Evolutionary conservation across 495 filamentous ascomycete species (phyloP).

Genomic region (Hypoxylon crocopeplum): DNA sequence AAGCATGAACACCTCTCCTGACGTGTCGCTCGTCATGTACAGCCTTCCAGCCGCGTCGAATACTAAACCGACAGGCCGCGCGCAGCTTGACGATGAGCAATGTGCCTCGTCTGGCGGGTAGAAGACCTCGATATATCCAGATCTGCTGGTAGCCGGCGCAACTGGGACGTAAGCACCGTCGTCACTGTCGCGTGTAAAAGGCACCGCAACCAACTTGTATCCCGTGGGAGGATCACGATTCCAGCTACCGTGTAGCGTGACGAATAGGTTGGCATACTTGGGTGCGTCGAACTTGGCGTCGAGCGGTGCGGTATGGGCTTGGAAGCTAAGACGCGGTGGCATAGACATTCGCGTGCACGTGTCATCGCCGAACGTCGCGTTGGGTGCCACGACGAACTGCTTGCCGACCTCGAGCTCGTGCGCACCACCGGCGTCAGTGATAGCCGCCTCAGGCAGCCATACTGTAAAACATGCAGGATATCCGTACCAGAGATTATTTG

Average conservation of each 20-base stretch:
- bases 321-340: constrained; percentile 61
- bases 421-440: neutral
- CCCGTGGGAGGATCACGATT: constrained; percentile 60
- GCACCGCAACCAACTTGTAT: constrained; percentile 60
- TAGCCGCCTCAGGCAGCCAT: constrained; percentile 55
- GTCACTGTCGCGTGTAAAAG: constrained; percentile 47
- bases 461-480: constrained; percentile 73
- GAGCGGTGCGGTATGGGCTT: constrained; percentile 66
- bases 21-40: constrained; percentile 63
- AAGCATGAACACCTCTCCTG: constrained; percentile 65
- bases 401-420: constrained; percentile 40
- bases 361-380: constrained; percentile 49
- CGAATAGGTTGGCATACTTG: constrained; percentile 39
- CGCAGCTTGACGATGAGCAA: constrained; percentile 49
- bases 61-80: constrained; percentile 63
- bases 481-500: constrained; percentile 62
- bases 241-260: constrained; percentile 59
- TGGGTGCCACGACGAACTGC: constrained; percentile 46
- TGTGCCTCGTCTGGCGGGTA: constrained; percentile 53
- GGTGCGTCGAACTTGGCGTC: constrained; percentile 61
- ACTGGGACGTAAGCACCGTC: constrained; percentile 44
- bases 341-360: constrained; percentile 49
- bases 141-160: constrained; percentile 47
- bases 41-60: constrained; percentile 55
- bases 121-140: constrained; percentile 56